Evolutionary conservation across 2,329 filamentous ascomycete species (phyloP).

Genomic region (Pseudonectria buxi): DNA sequence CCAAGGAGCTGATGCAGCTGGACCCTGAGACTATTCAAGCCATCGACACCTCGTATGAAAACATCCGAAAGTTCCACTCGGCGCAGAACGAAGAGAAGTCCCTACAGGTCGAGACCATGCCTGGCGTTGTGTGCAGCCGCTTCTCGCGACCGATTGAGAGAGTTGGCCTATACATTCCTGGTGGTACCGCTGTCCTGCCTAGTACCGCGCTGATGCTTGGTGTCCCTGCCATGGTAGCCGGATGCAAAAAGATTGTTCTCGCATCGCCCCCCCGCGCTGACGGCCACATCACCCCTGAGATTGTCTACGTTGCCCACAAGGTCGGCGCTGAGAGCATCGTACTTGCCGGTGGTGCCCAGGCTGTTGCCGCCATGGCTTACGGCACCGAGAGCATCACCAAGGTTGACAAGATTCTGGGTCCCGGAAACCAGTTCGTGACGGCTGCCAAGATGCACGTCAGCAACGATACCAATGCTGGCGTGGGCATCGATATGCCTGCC

Average conservation of each 20-base stretch:
- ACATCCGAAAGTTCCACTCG: slow-evolving; percentile 89
- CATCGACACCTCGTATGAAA: slow-evolving; percentile 91
- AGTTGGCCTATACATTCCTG: slow-evolving; percentile 93
- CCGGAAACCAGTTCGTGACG: slow-evolving; percentile 97
- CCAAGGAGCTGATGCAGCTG: slow-evolving; percentile 76
- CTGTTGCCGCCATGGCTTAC: slow-evolving; percentile 93
- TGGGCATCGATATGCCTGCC: slow-evolving; percentile 97
- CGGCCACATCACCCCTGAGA: slow-evolving; percentile 88
- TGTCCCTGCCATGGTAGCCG: slow-evolving; percentile 94
- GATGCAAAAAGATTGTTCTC: slow-evolving; percentile 89
- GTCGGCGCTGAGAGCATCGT: slow-evolving; percentile 94
- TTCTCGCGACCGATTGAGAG: slow-evolving; percentile 89
- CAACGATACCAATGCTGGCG: slow-evolving; percentile 92
- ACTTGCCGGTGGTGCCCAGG: slow-evolving; percentile 89
- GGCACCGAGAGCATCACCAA: slow-evolving; percentile 91
- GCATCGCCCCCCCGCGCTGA: slow-evolving; percentile 86
- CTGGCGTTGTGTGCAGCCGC: slow-evolving; percentile 87
- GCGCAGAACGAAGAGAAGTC: slow-evolving; percentile 82
- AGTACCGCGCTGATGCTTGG: slow-evolving; percentile 97
- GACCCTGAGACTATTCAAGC: slow-evolving; percentile 77
- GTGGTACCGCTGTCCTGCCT: slow-evolving; percentile 92
- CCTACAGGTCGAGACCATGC: slow-evolving; percentile 92
- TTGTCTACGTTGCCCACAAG: slow-evolving; percentile 96
- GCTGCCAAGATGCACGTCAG: slow-evolving; percentile 97
- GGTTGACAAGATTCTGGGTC: slow-evolving; percentile 97